Evolutionary conservation across 1,284 basidiomycete species (phyloP), one percentile per base, ranked within the genome.

Genomic region (Leccinum griseonigrum): DNA sequence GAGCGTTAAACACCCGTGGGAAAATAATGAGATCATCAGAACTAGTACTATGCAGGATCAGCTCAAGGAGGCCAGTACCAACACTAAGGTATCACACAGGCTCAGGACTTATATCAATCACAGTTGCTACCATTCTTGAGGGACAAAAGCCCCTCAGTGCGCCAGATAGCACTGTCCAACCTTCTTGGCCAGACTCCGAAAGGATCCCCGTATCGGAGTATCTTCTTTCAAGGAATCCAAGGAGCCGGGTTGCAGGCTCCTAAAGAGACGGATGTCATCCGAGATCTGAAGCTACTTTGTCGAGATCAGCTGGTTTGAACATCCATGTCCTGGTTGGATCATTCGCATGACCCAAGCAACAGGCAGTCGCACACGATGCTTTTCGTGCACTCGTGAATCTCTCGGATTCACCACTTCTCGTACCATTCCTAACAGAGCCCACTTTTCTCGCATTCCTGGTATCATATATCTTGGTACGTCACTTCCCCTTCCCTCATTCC

Each of bases 371-470:
- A 1, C 97, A 99, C 73, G 95, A 98, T 79, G 97, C 97, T 1
- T 92, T 98, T 74, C 89, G 91, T 66, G 94, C 95, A 3, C 82
- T 99, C 43, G 89, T 99, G 75, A 99, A 99, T 78, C 84, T 99
- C 48, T 92, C 94, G 1, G 96, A 97, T 77, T 91, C 90, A 54
- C 80, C 91, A 1, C 76, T 90, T 13, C 83, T 96, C 7, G 81
- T 88, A 4, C 76, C 85, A 3, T 79, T 88, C 43, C 81, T 98
- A 9, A 88, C 88, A 3, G 92, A 97, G 63, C 76, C 82, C 0
- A 77, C 84, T 0, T 98, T 97, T 73, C 77, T 98, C 48, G 79
- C 79, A 32, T 98, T 97, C 72, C 78, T 99, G 34, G 88, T 94
- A 1, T 91, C 94, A 1, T 98, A 98, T 76, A 95, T 97, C 60